Evolutionary conservation across 768 basidiomycete genomes (phyloP).

Genomic region (Termitomyces sp.): DNA sequence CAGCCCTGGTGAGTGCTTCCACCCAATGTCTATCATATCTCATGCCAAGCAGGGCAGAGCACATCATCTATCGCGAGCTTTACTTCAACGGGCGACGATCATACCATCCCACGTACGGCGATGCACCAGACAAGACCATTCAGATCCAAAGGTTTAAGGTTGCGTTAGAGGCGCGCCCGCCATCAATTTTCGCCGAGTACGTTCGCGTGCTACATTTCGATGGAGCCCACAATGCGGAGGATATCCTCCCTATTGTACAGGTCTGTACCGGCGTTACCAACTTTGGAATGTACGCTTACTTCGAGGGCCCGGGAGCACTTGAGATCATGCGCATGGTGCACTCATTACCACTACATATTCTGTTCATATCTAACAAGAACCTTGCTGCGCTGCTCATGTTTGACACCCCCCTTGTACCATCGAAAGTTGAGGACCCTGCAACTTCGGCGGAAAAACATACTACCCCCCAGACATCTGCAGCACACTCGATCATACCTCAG

Average conservation of each 20-base stretch:
- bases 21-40: neutral
- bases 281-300: slow-evolving; percentile 11
- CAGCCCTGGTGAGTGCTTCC: slow-evolving; percentile 10
- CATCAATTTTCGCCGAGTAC: slow-evolving; percentile 11
- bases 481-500: neutral
- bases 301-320: slow-evolving; percentile 2
- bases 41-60: slow-evolving; percentile 12
- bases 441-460: neutral
- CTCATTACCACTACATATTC: slow-evolving; percentile 5
- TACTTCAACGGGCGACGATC: slow-evolving; percentile 10
- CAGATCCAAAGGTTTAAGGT: slow-evolving; percentile 5
- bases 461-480: neutral
- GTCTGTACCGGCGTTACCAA: slow-evolving; percentile 12
- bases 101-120: neutral
- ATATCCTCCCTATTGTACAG: slow-evolving; percentile 5
- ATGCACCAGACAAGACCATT: neutral
- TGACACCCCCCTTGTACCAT: neutral
- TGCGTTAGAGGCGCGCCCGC: slow-evolving; percentile 7
- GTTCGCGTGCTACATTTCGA: slow-evolving; percentile 8
- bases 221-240: neutral
- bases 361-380: slow-evolving; percentile 8
- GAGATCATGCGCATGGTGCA: neutral
- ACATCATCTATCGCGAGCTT: slow-evolving; percentile 15
- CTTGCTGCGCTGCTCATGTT: slow-evolving; percentile 1
- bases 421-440: neutral